Conservation (phyloP, 2,329 filamentous ascomycete genomes). For the Elsinoe ampelina region DNA sequence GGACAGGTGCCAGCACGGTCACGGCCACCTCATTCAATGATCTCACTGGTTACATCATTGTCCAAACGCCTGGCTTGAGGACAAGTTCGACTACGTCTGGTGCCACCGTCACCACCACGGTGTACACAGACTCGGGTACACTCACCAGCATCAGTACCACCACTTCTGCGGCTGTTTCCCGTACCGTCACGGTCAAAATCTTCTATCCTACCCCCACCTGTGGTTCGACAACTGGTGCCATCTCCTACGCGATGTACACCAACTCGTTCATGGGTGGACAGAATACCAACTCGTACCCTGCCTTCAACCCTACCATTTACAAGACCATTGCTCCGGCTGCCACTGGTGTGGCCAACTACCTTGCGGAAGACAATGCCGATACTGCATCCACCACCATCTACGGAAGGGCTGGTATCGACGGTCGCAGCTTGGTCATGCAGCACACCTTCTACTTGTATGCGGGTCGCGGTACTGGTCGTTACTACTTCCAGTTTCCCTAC, state of each 20-base stretch:
- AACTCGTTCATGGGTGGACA: slow-evolving; percentile 14
- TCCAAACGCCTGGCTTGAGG: slow-evolving; percentile 13
- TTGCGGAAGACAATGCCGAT: slow-evolving; percentile 16
- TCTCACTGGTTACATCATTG: slow-evolving; percentile 12
- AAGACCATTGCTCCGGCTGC: slow-evolving; percentile 13
- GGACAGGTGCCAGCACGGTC: slow-evolving; percentile 13
- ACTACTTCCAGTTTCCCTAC: slow-evolving; percentile 17
- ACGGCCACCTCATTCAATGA: slow-evolving; percentile 14
- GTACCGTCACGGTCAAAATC: neutral
- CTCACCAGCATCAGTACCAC: neutral
- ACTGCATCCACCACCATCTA: slow-evolving; percentile 11
- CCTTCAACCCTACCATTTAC: slow-evolving; percentile 14
- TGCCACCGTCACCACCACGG: neutral
- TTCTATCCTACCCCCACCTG: neutral
- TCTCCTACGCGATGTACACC: slow-evolving; percentile 5
- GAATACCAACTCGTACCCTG: slow-evolving; percentile 14
- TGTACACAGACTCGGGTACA: neutral
- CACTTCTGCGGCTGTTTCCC: neutral
- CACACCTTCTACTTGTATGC: slow-evolving; percentile 17
- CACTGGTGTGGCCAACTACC: slow-evolving; percentile 14
- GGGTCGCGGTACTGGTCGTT: slow-evolving; percentile 14
- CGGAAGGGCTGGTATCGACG: neutral
- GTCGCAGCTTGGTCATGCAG: slow-evolving; percentile 14
- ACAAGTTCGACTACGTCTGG: neutral
- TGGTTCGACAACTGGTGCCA: neutral